phyloP scores from a whole-genome alignment of 2,329 filamentous ascomycete species.

The Ceratocystis variospora region DNA sequence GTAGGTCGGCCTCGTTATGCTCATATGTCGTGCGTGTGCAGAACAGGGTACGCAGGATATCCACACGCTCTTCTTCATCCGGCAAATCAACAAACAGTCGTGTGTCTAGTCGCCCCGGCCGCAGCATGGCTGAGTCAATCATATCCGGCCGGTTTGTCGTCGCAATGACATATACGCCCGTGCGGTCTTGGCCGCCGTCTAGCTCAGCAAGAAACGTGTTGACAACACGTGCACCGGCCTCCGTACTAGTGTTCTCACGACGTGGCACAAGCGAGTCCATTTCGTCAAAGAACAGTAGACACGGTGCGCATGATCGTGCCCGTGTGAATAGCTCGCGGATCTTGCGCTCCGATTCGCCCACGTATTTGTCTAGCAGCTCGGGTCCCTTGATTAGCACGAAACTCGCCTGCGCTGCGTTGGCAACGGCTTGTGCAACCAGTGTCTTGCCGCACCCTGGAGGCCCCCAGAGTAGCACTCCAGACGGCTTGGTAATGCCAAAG shows the following conservation, averaged over 20 bases:
- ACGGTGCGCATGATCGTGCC: constrained; percentile 73
- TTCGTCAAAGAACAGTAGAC: constrained; percentile 96
- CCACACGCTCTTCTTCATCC: constrained; percentile 60
- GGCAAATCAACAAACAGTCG: constrained; percentile 84
- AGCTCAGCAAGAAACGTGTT: constrained; percentile 91
- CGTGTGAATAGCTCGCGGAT: constrained; percentile 85
- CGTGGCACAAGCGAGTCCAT: constrained; percentile 82
- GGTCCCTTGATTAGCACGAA: constrained; percentile 98
- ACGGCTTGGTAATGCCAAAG: constrained; percentile 66
- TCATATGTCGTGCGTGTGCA: constrained; percentile 32
- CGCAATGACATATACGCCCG: constrained; percentile 85
- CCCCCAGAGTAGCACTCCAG: constrained; percentile 88
- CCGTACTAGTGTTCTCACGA: constrained; percentile 63
- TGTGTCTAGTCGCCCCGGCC: constrained; percentile 77
- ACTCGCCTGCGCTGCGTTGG: constrained; percentile 88
- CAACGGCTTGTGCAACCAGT: constrained; percentile 86
- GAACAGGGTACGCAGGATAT: constrained; percentile 64
- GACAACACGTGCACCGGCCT: constrained; percentile 77
- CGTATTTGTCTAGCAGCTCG: constrained; percentile 92
- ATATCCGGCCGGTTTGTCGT: constrained; percentile 93
- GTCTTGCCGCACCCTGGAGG: constrained; percentile 96
- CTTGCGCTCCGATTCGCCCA: constrained; percentile 87
- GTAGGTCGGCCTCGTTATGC: constrained; percentile 35
- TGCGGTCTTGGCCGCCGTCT: constrained; percentile 66
- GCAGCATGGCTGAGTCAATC: constrained; percentile 89